Evolutionary conservation across 495 filamentous ascomycete genomes (phyloP).

Genomic region (Pyrenopolyporus hunteri): DNA sequence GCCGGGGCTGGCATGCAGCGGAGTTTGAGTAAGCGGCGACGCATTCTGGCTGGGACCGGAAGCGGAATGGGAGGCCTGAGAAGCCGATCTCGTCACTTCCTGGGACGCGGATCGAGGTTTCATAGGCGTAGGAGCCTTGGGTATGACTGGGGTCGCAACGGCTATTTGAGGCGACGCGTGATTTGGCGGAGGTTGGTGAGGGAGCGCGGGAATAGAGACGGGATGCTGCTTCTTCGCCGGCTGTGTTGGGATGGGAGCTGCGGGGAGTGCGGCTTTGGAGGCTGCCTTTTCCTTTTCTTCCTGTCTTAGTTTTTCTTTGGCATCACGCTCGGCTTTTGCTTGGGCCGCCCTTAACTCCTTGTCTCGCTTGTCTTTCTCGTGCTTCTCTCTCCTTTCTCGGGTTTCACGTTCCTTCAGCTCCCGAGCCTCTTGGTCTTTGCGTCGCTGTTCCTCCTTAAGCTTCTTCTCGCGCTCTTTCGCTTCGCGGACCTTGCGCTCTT

Average conservation of each 20-base stretch:
- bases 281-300: conserved; percentile 58
- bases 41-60: conserved; percentile 65
- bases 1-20: conserved; percentile 63
- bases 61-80: conserved; percentile 61
- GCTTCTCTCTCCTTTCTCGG: conserved; percentile 71
- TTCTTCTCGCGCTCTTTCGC: conserved; percentile 69
- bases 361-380: conserved; percentile 63
- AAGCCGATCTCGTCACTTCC: conserved; percentile 76
- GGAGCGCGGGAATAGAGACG: conserved; percentile 60
- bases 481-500: conserved; percentile 79
- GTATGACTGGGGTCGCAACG: conserved; percentile 78
- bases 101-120: conserved; percentile 79
- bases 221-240: conserved; percentile 57
- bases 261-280: conserved; percentile 46
- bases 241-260: conserved; percentile 50
- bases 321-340: conserved; percentile 55
- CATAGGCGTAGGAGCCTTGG: conserved; percentile 81
- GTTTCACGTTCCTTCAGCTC: conserved; percentile 69
- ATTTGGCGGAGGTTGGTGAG: conserved; percentile 47
- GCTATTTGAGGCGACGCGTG: conserved; percentile 79
- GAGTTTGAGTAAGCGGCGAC: conserved; percentile 66
- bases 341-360: conserved; percentile 52
- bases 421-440: conserved; percentile 56
- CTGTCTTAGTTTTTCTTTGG: conserved; percentile 59
- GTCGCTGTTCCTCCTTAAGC: conserved; percentile 62